These are phyloP conservation scores for Phlyctochytrium planicorne DNA, from an alignment of 192 early-diverging fungal species.

Conservation along the genomic window DNA sequence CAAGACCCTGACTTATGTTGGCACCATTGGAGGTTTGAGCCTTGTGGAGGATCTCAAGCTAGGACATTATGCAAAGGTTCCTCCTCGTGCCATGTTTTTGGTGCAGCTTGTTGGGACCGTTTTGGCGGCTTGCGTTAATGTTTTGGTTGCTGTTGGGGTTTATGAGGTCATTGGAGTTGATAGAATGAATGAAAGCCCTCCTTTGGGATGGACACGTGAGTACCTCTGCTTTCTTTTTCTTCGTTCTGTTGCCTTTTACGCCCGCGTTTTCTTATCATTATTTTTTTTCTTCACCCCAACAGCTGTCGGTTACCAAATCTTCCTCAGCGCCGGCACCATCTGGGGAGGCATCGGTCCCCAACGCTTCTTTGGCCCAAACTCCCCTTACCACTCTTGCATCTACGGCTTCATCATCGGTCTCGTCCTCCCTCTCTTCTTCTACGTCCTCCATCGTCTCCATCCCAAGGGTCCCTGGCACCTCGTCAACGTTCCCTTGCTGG, in stretches of 20 bases:
- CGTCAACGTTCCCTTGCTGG: constrained; percentile 29
- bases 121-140: constrained; percentile 63
- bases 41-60: constrained; percentile 63
- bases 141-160: constrained; percentile 51
- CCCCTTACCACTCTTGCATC: constrained; percentile 23
- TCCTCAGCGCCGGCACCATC: constrained; percentile 22
- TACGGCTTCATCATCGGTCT: constrained; percentile 28
- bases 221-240: constrained; percentile 27
- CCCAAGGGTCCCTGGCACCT: constrained; percentile 24
- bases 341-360: constrained; percentile 62
- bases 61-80: constrained; percentile 72
- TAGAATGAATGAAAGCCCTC: constrained; percentile 8
- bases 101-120: constrained; percentile 75
- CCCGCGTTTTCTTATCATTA: neutral
- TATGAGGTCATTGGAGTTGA: constrained; percentile 11
- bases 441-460: constrained; percentile 16
- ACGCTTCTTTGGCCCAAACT: constrained; percentile 50
- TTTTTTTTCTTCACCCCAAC: constrained; percentile 4
- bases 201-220: constrained; percentile 33
- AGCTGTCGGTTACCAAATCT: constrained; percentile 11
- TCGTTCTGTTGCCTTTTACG: constrained; percentile 18
- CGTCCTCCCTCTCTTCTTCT: constrained; percentile 33
- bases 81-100: constrained; percentile 76
- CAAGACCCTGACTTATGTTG: constrained; percentile 66
- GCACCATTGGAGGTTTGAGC: constrained; percentile 57